Percentiles rank a stretch among this genome's conserved stretches.
Conservation (phyloP, 345 rosid genomes). For the Atalantia buxifolia region DNA sequence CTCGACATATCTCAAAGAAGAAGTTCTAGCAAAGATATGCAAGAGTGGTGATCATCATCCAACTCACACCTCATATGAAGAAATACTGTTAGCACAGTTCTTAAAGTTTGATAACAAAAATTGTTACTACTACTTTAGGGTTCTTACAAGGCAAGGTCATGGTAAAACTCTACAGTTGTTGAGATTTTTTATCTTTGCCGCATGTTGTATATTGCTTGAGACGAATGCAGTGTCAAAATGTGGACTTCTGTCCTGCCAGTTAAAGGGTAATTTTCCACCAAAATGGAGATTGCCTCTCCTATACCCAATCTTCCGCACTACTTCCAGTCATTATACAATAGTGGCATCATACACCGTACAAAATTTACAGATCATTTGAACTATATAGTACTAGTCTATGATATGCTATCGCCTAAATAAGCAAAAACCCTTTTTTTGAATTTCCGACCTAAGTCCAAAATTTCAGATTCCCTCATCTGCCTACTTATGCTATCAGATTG, state of each 20-base stretch:
- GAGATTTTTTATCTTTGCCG: background rate
- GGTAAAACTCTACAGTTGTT: background rate
- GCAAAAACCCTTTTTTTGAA: constrained; percentile 65
- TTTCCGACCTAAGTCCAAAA: constrained; percentile 55
- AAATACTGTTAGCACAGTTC: background rate
- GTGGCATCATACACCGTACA: background rate
- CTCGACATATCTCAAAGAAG: no score
- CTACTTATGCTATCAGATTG: constrained; percentile 23
- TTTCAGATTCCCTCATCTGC: constrained; percentile 59
- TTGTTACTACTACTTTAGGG: background rate
- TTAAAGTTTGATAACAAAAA: background rate
- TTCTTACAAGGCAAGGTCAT: background rate
- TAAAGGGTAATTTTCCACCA: background rate
- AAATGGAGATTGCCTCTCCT: no score
- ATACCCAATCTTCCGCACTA: background rate
- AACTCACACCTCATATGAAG: background rate
- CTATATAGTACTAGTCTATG: background rate
- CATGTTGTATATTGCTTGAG: background rate
- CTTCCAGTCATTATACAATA: background rate
- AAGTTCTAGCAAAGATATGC: no score
- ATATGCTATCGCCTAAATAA: constrained; percentile 51
- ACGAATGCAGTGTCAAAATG: background rate
- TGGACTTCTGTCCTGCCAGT: background rate
- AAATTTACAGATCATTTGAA: background rate
- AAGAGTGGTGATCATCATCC: background rate